Evolutionary conservation across 345 rosid genomes (phyloP), one percentile per base, ranked within the genome.

Genomic region (Sisymbrium altissimum): DNA sequence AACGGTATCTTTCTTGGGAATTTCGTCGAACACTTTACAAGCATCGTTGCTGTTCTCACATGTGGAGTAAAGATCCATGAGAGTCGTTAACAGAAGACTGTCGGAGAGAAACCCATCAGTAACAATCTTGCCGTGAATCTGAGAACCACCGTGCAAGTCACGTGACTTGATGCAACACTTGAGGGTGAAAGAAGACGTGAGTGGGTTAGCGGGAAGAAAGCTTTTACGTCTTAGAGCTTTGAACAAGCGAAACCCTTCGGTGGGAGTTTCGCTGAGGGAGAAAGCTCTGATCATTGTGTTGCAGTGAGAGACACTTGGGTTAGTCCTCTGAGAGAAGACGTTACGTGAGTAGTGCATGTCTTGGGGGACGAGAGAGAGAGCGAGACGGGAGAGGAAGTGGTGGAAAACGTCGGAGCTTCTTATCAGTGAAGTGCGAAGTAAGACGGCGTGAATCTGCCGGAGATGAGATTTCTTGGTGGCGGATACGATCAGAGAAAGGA

Each of bases 271-370:
- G 56, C 85, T 80, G 58, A 71, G 2, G 3, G 92, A 78, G 79
- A 82, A 89, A 25, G 89, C 96, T 81, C 85, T 85, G 46, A 93
- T 87, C 84, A 93, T 73, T 33, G 91, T 57, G 71, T 89, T 89
- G 81, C 78, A 87, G 21, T 80, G 90, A 21, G 83, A 84, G 48
- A 81, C 43, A n/a, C 76, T 80, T 25, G 91, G 88, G 81, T 80
- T 71, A 2, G 6, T 45, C 12, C 83, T 76, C 35, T 88, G 87
- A 58, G 82, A 78, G 81, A 89, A 81, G 46, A 89, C 73, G 3
- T 59, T 85, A 61, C 80, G 80, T 76, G 86, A 64, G 81, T 89
- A 86, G 33, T 12, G 9, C 44, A 76, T 66, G 36, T 85, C 82
- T 2, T 65, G 77, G 53, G 70, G 45, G 1, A 81, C 72, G 2